phyloP scores from a whole-genome alignment of 2,329 filamentous ascomycete genomes.

The Fusarium sp. region DNA sequence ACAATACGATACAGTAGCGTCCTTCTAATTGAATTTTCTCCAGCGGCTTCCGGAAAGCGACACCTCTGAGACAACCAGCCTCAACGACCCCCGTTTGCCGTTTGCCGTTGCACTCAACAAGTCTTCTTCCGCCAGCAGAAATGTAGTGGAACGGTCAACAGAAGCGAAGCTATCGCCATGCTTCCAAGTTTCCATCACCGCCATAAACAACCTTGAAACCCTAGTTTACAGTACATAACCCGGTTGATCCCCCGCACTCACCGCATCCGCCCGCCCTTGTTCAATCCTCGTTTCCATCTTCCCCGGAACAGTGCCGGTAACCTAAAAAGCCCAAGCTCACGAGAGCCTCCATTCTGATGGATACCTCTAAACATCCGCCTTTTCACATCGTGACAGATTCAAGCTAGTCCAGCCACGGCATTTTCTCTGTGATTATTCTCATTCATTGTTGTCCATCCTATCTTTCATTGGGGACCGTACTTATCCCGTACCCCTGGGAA shows the following conservation, averaged over 20 bases:
- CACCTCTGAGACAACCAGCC: constrained; percentile 34
- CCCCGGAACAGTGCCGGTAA: constrained; percentile 30
- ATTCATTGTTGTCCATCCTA: constrained; percentile 22
- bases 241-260: constrained; percentile 47
- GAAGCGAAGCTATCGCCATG: background rate
- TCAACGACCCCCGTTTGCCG: constrained; percentile 16
- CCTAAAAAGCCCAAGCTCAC: constrained; percentile 13
- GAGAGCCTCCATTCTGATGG: constrained; percentile 25
- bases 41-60: constrained; percentile 33
- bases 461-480: constrained; percentile 13
- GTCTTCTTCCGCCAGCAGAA: constrained; percentile 7
- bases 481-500: constrained; percentile 24
- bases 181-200: constrained; percentile 29
- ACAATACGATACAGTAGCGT: constrained; percentile 18
- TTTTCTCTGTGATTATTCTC: constrained; percentile 26
- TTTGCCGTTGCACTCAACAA: constrained; percentile 33
- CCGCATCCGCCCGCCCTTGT: constrained; percentile 42
- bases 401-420: constrained; percentile 18
- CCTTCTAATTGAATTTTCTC: background rate
- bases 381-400: constrained; percentile 31
- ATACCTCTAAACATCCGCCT: constrained; percentile 27
- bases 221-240: constrained; percentile 12
- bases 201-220: constrained; percentile 5
- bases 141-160: constrained; percentile 22
- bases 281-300: constrained; percentile 26